These are phyloP conservation scores for Amauroascus niger DNA, from an alignment of 2,329 filamentous ascomycete species.

Conservation along the genomic window DNA sequence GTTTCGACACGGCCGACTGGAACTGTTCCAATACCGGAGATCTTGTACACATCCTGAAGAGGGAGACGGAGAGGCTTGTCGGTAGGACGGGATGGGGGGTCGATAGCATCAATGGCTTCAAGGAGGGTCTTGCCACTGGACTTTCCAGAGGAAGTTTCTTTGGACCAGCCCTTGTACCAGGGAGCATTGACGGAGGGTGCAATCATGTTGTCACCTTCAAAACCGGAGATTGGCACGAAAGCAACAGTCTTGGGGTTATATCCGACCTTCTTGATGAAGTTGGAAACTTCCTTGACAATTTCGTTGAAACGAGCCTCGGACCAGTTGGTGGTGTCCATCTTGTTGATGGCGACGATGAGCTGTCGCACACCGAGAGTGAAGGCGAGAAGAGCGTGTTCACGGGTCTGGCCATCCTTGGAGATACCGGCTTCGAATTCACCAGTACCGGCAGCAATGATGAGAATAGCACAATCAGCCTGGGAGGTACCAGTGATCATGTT, in stretches of 20 bases:
- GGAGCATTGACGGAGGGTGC: conserved; percentile 80
- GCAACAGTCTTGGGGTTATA: conserved; percentile 99
- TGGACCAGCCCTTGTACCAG: conserved; percentile 99
- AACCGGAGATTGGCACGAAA: conserved; percentile 99
- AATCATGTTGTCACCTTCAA: conserved; percentile 99
- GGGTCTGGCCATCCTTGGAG: conserved; percentile 99
- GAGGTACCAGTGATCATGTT: conserved; percentile 99
- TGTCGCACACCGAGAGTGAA: conserved; percentile 99
- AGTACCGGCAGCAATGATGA: conserved; percentile 99
- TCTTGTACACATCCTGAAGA: conserved; percentile 99
- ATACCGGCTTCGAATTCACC: conserved; percentile 99
- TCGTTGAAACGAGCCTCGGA: conserved; percentile 91
- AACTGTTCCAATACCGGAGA: conserved; percentile 99
- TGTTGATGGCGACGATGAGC: conserved; percentile 99
- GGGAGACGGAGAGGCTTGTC: conserved; percentile 99
- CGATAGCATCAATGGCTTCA: conserved; percentile 95
- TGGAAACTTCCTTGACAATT: conserved; percentile 99
- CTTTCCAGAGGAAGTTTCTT: conserved; percentile 89
- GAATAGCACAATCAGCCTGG: conserved; percentile 98
- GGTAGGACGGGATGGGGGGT: conserved; percentile 81
- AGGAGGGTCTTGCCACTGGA: conserved; percentile 91
- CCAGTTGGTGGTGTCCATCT: conserved; percentile 99
- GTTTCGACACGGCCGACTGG: conserved; percentile 99
- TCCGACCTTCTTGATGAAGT: conserved; percentile 99
- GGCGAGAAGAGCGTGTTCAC: conserved; percentile 99